Evolutionary conservation across 768 basidiomycete species (phyloP).

Genomic region (Pleurotus citrinopileatus): DNA sequence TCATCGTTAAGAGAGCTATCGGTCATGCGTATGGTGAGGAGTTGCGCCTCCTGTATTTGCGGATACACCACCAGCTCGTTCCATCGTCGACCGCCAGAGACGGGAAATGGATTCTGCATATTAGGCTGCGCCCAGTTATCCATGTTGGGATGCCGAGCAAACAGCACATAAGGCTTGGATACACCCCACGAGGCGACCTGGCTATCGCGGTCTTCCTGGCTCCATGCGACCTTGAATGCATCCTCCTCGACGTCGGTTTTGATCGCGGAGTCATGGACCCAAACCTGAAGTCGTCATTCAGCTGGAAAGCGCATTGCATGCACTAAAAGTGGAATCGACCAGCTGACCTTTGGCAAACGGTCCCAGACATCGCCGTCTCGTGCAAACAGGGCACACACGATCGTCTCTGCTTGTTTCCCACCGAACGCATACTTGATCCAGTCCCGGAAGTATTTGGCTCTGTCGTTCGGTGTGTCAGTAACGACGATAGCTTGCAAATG

Average conservation of each 20-base stretch:
- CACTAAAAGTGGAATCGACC: not conserved
- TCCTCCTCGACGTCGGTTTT: not conserved
- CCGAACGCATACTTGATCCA: not conserved
- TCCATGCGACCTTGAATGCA: not conserved
- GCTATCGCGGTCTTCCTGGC: not conserved
- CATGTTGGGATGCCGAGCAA: not conserved
- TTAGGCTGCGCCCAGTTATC: not conserved
- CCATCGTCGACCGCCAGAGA: not conserved
- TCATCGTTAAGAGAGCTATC: not conserved
- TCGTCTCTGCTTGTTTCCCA: not conserved
- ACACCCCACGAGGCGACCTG: not conserved
- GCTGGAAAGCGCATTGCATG: not conserved
- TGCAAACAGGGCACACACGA: not conserved
- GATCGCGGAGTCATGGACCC: not conserved
- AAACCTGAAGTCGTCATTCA: not conserved
- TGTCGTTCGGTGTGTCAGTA: not conserved
- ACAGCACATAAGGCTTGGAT: not conserved
- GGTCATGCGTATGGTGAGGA: not conserved
- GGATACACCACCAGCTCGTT: not conserved
- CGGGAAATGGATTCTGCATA: not conserved
- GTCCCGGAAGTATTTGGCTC: not conserved
- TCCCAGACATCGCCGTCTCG: not conserved
- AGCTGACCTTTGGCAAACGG: not conserved
- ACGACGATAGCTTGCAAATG: not conserved
- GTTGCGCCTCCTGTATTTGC: not conserved